These are phyloP conservation scores for Backusella macrospora DNA, from an alignment of 192 early-diverging fungal species.

Conservation along the genomic window DNA sequence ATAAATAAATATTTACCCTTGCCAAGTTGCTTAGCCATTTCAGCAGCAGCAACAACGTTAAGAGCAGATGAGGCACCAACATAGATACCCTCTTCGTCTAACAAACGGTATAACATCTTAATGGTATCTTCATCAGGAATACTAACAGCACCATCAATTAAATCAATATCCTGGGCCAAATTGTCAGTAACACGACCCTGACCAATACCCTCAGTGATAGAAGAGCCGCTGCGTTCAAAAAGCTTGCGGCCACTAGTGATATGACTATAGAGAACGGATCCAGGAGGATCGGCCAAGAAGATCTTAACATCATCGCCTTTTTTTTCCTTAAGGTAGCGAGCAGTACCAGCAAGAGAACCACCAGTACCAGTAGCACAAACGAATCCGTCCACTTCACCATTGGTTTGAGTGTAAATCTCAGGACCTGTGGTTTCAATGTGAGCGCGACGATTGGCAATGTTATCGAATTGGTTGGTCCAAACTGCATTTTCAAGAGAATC, in stretches of 20 bases:
- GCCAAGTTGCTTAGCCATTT: slow-evolving; percentile 86
- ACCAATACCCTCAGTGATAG: slow-evolving; percentile 94
- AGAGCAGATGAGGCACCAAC: slow-evolving; percentile 90
- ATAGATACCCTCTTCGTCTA: slow-evolving; percentile 95
- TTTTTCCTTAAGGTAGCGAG: slow-evolving; percentile 79
- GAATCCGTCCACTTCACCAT: slow-evolving; percentile 84
- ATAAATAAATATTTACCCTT: slow-evolving; percentile 52
- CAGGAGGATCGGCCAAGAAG: slow-evolving; percentile 91
- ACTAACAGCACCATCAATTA: slow-evolving; percentile 83
- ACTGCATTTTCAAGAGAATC: slow-evolving; percentile 79
- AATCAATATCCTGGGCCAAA: slow-evolving; percentile 74
- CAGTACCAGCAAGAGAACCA: slow-evolving; percentile 87
- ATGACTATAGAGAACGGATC: slow-evolving; percentile 88
- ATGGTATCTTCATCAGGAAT: slow-evolving; percentile 84
- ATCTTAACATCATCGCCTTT: slow-evolving; percentile 70
- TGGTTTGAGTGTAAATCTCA: slow-evolving; percentile 89
- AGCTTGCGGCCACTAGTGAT: slow-evolving; percentile 69
- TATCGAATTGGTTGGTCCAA: slow-evolving; percentile 98
- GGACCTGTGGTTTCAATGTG: slow-evolving; percentile 97
- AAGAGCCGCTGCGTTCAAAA: slow-evolving; percentile 73
- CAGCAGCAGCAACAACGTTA: slow-evolving; percentile 90
- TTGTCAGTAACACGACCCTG: slow-evolving; percentile 95
- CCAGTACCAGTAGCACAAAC: slow-evolving; percentile 92
- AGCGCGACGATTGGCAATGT: slow-evolving; percentile 85
- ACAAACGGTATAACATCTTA: slow-evolving; percentile 83